Evolutionary conservation across 768 basidiomycete species (phyloP).

Genomic region (Amanita rubescens): DNA sequence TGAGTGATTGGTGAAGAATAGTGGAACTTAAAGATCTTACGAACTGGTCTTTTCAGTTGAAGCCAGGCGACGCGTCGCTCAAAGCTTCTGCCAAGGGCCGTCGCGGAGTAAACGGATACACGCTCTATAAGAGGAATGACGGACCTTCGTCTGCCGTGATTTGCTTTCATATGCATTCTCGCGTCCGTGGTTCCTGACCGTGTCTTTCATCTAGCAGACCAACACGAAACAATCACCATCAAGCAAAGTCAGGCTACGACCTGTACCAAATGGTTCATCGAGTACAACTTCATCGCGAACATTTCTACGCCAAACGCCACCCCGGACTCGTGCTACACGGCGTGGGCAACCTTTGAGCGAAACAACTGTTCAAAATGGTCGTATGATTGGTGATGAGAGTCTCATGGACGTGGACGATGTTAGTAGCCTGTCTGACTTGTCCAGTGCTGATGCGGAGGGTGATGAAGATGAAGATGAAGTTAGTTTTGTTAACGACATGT

Average conservation of each 20-base stretch:
- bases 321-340: background rate
- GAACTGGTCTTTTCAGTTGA: background rate
- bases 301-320: background rate
- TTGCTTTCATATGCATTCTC: background rate
- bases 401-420: conserved; percentile 7
- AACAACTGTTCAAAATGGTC: background rate
- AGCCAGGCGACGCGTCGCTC: background rate
- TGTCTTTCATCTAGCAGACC: background rate
- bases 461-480: conserved; percentile 14
- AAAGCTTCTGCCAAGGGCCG: background rate
- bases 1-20: background rate
- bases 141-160: background rate
- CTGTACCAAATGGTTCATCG: background rate
- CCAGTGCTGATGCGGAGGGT: conserved; percentile 15
- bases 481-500: conserved; percentile 13
- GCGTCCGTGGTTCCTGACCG: background rate
- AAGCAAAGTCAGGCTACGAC: background rate
- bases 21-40: background rate
- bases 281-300: background rate
- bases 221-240: background rate
- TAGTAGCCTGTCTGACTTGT: background rate
- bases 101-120: background rate
- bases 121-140: background rate
- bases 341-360: background rate
- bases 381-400: background rate